Evolutionary conservation across 352 stramenopile genomes (phyloP), one percentile per base, ranked within the genome.

Genomic region (Phytopythium vexans): DNA sequence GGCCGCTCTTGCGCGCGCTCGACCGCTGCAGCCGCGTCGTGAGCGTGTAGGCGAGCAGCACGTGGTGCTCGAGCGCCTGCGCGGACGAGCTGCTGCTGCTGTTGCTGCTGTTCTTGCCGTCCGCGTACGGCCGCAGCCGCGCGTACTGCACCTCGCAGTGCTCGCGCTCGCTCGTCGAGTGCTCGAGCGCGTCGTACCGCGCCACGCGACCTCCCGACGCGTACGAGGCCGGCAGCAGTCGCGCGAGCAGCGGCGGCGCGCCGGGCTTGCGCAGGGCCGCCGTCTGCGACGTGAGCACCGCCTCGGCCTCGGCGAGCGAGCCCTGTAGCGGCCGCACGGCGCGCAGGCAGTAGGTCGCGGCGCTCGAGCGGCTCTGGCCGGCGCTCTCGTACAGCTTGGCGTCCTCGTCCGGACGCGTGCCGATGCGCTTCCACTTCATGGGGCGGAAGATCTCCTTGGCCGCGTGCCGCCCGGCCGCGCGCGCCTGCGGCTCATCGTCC

Each of bases 391-490:
- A 88, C 31, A 90, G 70, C 52, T 86, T 74, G 27, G 77, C 73
- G 49, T 73, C 63, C 41, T 86, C 80, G 53, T 72, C 63, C 3
- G 75, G 58, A 15, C 83, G 60, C 14, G 66, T 58, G 10, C 60
- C 68, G 52, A 88, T 82, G 49, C 78, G 73, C 45, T 86, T 88
- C 80, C 80, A 88, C 31, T 73, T 72, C 66, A 81, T 75, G 32
- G 74, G 73, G 45, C 73, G 63, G 64, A 88, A 88, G 49, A 90
- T 80, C 52, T 87, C 66, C 51, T 89, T 88, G 54, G 77, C 77
- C n/a, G 73, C 72, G 4, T 56, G 56, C 37, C 81, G 81, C 6
- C 81, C 81, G 38, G 49, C 68, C 16, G 66, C 54, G 34, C 77
- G 81, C 49, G 76, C 81, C 46, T 82, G 65, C 27, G 82, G 55